These are phyloP conservation scores for Suillus luteus DNA, from an alignment of 768 basidiomycete species.

Conservation along the genomic window DNA sequence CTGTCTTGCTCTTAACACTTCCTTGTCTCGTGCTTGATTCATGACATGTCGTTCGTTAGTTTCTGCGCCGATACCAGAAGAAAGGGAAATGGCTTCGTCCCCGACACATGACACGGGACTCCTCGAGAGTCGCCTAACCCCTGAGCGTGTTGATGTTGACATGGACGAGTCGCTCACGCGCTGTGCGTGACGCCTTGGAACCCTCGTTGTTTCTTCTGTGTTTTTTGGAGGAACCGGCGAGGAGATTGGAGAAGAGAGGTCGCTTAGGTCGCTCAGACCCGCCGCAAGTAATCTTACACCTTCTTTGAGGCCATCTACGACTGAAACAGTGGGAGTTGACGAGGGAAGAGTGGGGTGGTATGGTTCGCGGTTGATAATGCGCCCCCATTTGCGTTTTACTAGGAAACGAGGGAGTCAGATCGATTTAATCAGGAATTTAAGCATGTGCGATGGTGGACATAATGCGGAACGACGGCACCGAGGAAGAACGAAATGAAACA, in stretches of 20 bases:
- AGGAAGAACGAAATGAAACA: not conserved
- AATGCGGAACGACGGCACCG: not conserved
- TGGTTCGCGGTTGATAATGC: conserved; percentile 59
- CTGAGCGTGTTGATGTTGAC: conserved; percentile 29
- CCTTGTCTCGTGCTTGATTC: conserved; percentile 10
- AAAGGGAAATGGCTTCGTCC: conserved; percentile 30
- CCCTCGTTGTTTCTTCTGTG: conserved; percentile 24
- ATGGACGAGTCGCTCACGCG: conserved; percentile 31
- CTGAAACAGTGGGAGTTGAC: conserved; percentile 26
- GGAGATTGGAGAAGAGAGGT: conserved; percentile 23
- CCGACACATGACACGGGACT: conserved; percentile 49
- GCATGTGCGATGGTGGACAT: conserved; percentile 1
- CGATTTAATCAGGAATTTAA: not conserved
- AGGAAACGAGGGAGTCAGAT: not conserved
- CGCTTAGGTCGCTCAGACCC: conserved; percentile 37
- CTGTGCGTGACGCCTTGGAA: conserved; percentile 17
- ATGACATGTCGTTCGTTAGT: conserved; percentile 20
- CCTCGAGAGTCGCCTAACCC: conserved; percentile 42
- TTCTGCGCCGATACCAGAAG: conserved; percentile 11
- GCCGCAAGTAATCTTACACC: conserved; percentile 63
- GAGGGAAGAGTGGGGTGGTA: conserved; percentile 1
- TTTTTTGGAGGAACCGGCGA: conserved; percentile 17
- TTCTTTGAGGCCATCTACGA: conserved; percentile 64
- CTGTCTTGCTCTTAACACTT: conserved; percentile 28
- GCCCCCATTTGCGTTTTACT: conserved; percentile 87